Evolutionary conservation across 1,284 basidiomycete species (phyloP).

Genomic region (Leucoagaricus sp.): DNA sequence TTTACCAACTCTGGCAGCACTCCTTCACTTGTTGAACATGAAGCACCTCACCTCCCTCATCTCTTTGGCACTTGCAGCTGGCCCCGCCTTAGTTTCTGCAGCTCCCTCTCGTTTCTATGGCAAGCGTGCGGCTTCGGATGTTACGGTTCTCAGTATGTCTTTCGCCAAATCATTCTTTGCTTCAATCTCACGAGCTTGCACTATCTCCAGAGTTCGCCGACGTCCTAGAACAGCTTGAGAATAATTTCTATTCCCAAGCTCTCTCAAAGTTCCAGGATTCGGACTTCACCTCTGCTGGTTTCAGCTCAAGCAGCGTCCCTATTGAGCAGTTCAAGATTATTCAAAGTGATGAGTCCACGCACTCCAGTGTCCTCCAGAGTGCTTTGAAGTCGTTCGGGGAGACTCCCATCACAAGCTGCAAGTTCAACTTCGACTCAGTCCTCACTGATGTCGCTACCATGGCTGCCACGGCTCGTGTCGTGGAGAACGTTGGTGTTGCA

Average conservation of each 20-base stretch:
- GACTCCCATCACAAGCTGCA: conserved; percentile 56
- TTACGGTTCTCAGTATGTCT: conserved; percentile 62
- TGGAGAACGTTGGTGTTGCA: conserved; percentile 80
- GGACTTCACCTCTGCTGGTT: conserved; percentile 74
- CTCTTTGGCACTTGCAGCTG: conserved; percentile 45
- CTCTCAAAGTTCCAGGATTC: conserved; percentile 63
- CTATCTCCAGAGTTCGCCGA: conserved; percentile 64
- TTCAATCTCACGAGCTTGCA: background rate
- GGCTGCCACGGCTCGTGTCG: conserved; percentile 71
- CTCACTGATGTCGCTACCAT: conserved; percentile 72
- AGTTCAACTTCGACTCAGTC: conserved; percentile 68
- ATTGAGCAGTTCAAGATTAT: conserved; percentile 65
- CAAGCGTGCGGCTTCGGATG: conserved; percentile 42
- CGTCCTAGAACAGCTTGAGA: conserved; percentile 74
- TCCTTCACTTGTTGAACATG: conserved; percentile 28
- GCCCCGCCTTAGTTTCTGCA: conserved; percentile 50
- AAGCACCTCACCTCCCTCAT: conserved; percentile 51
- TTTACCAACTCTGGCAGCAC: conserved; percentile 36
- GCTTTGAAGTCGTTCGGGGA: conserved; percentile 58
- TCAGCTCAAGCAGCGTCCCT: conserved; percentile 54
- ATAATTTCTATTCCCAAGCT: conserved; percentile 68
- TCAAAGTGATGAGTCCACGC: conserved; percentile 63
- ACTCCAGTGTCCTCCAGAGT: conserved; percentile 52
- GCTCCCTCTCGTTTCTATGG: conserved; percentile 46
- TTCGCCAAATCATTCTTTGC: background rate